A percentile compares a stretch with the other conserved stretches of the same genome.
Evolutionary conservation across 2,329 filamentous ascomycete species (phyloP).

Genomic region (Monosporascus sp.): DNA sequence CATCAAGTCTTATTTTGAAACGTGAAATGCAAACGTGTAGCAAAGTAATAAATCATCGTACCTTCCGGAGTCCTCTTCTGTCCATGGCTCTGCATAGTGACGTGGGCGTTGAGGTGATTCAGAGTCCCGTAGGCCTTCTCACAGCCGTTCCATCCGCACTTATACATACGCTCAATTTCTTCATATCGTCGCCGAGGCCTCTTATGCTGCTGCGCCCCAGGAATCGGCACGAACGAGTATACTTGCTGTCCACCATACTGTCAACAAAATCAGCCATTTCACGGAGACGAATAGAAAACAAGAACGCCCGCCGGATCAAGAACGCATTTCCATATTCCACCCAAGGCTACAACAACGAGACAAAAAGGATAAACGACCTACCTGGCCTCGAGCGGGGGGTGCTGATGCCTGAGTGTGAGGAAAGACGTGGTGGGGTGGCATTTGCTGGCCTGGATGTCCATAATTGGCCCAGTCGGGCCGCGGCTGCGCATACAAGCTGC

Average conservation of each 20-base stretch:
- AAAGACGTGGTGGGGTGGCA: constrained; percentile 51
- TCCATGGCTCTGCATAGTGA: constrained; percentile 98
- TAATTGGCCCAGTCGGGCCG: constrained; percentile 74
- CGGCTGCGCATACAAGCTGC: constrained; percentile 61
- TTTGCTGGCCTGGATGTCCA: constrained; percentile 44
- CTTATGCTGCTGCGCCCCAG: constrained; percentile 95
- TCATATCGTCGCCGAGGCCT: constrained; percentile 89
- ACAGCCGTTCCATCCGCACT: constrained; percentile 96
- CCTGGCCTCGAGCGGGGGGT: constrained; percentile 54
- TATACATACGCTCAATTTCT: constrained; percentile 99
- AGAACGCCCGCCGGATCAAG: neutral
- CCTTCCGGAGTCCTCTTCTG: constrained; percentile 94
- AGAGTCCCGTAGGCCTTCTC: constrained; percentile 98
- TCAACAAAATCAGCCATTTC: constrained; percentile 29
- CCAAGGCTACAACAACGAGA: constrained; percentile 2
- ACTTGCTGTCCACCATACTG: constrained; percentile 57
- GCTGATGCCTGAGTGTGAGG: constrained; percentile 51
- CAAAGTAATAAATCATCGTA: constrained; percentile 42
- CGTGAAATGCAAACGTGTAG: neutral
- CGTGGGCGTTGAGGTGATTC: constrained; percentile 96
- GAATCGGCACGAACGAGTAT: constrained; percentile 96
- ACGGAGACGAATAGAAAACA: constrained; percentile 13
- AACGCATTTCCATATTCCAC: constrained; percentile 10
- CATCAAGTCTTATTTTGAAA: neutral
- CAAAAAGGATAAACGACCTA: constrained; percentile 35